Percentiles rank a stretch among this genome's conserved stretches.
Conservation (phyloP, 2,329 filamentous ascomycete genomes). For the Orbilia blumenaviensis region DNA sequence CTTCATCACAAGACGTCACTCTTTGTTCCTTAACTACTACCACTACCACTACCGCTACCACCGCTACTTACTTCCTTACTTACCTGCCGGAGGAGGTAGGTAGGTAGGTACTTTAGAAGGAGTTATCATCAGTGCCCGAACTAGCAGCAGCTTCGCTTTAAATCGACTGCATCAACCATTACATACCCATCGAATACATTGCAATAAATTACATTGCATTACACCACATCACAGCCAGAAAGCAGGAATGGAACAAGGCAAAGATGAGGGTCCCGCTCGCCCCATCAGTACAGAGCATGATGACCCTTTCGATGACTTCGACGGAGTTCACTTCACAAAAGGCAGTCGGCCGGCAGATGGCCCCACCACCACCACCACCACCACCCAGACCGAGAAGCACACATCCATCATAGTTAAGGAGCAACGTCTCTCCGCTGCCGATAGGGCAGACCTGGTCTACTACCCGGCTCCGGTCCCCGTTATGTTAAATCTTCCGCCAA, state of each 20-base stretch:
- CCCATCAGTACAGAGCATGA: constrained; percentile 11
- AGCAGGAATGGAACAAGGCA: neutral
- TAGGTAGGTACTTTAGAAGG: no score
- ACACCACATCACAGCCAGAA: no score
- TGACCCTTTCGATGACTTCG: constrained; percentile 79
- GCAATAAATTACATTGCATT: no score
- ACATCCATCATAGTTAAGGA: constrained; percentile 55
- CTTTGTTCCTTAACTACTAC: no score
- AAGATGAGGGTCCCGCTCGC: neutral
- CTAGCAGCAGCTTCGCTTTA: no score
- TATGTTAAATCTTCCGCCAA: constrained; percentile 90
- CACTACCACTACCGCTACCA: no score
- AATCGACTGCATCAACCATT: no score
- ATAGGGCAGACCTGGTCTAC: constrained; percentile 72
- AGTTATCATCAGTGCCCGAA: no score
- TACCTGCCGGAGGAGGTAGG: no score
- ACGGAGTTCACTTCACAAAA: constrained; percentile 75
- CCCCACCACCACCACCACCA: constrained; percentile 45
- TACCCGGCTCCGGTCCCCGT: constrained; percentile 94
- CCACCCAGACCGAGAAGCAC: neutral
- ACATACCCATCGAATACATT: no score
- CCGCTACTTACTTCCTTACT: no score
- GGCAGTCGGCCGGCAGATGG: constrained; percentile 64
- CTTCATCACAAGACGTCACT: no score
- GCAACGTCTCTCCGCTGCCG: constrained; percentile 54